These are phyloP conservation scores for Sclerotinia borealis DNA, from an alignment of 2,329 filamentous ascomycete genomes.

Conservation along the genomic window DNA sequence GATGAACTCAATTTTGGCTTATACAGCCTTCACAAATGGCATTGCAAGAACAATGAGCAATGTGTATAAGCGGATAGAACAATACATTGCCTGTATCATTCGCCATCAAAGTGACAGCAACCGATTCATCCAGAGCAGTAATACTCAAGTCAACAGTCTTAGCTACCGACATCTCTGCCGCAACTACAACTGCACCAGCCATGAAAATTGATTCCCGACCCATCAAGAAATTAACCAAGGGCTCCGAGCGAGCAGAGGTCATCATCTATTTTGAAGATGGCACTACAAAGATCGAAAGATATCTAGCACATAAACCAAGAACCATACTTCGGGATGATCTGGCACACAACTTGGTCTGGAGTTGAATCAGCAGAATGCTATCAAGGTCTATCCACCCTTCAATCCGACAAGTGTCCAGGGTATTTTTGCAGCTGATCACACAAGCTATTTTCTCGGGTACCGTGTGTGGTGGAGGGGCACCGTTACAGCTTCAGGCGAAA, in stretches of 20 bases:
- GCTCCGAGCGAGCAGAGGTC: no score
- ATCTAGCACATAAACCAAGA: background rate
- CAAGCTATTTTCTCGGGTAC: background rate
- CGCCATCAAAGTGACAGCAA: conserved; percentile 15
- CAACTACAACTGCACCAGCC: no score
- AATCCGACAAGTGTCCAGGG: conserved; percentile 9
- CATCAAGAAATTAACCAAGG: background rate
- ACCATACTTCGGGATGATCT: background rate
- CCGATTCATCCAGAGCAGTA: conserved; percentile 24
- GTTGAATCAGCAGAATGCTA: background rate
- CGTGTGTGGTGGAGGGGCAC: background rate
- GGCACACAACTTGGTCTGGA: conserved; percentile 3
- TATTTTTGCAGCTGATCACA: conserved; percentile 6
- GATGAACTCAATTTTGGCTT: conserved; percentile 32
- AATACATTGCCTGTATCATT: conserved; percentile 10
- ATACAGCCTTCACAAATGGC: conserved; percentile 31
- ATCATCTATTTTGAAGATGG: no score
- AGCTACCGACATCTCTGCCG: no score
- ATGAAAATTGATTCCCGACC: background rate
- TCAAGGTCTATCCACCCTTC: conserved; percentile 11
- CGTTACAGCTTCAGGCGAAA: background rate
- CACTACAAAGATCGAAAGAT: background rate
- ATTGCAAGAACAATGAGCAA: conserved; percentile 12
- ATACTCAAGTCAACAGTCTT: conserved; percentile 28
- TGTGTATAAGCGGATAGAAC: background rate